Percentiles rank a stretch among this genome's conserved stretches.
Evolutionary conservation across 768 basidiomycete genomes (phyloP).

Genomic region (Pleurotus pulmonarius): DNA sequence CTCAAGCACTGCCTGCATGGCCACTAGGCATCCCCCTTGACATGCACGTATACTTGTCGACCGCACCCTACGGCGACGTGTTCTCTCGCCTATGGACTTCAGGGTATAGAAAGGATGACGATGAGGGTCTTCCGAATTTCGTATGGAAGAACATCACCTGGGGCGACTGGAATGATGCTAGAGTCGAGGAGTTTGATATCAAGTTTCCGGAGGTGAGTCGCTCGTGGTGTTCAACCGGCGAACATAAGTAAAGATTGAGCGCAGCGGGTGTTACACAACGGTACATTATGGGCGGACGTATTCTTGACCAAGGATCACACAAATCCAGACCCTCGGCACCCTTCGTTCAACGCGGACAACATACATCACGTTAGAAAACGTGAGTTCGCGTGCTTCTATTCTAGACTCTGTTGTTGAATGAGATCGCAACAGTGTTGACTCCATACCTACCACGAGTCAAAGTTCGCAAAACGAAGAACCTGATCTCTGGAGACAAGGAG

Average conservation of each 20-base stretch:
- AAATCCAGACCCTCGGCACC: conserved; percentile 58
- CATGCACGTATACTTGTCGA: conserved; percentile 74
- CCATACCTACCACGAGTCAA: conserved; percentile 76
- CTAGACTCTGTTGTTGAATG: conserved; percentile 1
- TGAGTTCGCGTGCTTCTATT: conserved; percentile 30
- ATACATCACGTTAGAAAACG: conserved; percentile 76
- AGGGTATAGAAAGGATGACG: conserved; percentile 42
- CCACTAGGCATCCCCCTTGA: conserved; percentile 53
- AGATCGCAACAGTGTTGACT: conserved; percentile 60
- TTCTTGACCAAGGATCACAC: conserved; percentile 66
- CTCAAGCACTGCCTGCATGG: conserved; percentile 56
- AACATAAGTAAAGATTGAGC: no score
- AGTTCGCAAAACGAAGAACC: conserved; percentile 77
- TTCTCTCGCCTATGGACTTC: conserved; percentile 55
- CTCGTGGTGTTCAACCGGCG: background rate
- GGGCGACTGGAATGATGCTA: conserved; percentile 68
- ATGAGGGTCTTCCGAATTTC: conserved; percentile 58
- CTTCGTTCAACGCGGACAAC: conserved; percentile 46
- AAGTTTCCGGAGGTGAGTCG: conserved; percentile 61
- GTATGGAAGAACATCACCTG: conserved; percentile 77
- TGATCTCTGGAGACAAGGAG: conserved; percentile 48
- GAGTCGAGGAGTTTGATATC: conserved; percentile 56
- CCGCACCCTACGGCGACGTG: conserved; percentile 56
- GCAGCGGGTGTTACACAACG: conserved; percentile 76
- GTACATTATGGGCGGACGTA: conserved; percentile 80